These are phyloP conservation scores for Cucumis cinereus DNA, from an alignment of 306 rosid species.

Conservation along the genomic window DNA sequence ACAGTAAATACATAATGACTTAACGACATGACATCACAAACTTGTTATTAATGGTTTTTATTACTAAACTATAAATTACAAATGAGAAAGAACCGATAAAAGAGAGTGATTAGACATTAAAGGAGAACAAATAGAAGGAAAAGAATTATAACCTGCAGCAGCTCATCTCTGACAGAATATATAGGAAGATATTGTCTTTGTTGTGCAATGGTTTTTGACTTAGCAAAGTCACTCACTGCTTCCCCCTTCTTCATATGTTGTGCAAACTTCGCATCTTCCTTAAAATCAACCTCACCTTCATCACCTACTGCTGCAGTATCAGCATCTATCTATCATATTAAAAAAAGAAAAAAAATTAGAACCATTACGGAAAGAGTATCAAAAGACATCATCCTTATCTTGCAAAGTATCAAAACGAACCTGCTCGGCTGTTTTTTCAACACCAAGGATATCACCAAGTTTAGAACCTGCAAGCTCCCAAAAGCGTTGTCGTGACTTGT, in stretches of 20 bases:
- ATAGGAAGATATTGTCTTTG: constrained; percentile 96
- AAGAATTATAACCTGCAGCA: constrained; percentile 59
- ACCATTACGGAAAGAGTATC: constrained; percentile 4
- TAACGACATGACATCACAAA: background rate
- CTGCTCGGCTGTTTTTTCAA: constrained; percentile 93
- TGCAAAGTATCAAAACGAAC: constrained; percentile 29
- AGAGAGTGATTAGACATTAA: background rate
- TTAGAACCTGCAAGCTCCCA: constrained; percentile 99
- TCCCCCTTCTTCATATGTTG: constrained; percentile 90
- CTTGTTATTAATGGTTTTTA: background rate
- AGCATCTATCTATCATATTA: constrained; percentile 63
- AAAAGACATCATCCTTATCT: constrained; percentile 15
- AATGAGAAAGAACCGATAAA: background rate
- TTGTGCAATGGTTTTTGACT: constrained; percentile 70
- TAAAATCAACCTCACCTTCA: constrained; percentile 88
- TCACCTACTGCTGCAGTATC: constrained; percentile 91
- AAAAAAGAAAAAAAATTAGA: constrained; percentile 6
- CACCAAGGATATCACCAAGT: constrained; percentile 93
- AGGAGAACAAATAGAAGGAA: constrained; percentile 3
- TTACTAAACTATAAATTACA: background rate
- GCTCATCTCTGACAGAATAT: constrained; percentile 82
- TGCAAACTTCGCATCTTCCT: constrained; percentile 95
- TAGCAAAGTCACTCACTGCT: constrained; percentile 94
- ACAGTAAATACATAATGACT: background rate
- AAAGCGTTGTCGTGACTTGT: constrained; percentile 95